Conservation (phyloP, 176 grass and related monocot species). For the Eremochloa ophiuroides region DNA sequence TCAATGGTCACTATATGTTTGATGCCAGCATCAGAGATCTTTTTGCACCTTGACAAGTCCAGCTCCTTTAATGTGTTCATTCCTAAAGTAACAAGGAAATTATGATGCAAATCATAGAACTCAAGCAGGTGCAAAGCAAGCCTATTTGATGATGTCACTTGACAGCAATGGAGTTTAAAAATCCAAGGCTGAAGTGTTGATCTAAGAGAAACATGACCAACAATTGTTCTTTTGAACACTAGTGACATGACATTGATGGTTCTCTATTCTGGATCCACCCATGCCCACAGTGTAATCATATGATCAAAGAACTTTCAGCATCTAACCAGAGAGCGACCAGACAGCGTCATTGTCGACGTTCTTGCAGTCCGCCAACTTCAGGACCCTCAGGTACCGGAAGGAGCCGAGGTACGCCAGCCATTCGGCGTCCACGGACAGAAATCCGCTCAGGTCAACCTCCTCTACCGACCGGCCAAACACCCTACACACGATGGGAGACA, state of each 20-base stretch:
- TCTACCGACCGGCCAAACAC: conserved; percentile 66
- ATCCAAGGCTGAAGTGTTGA: background rate
- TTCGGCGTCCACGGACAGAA: conserved; percentile 47
- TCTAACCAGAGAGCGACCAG: conserved; percentile 65
- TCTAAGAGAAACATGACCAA: background rate
- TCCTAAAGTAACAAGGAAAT: conserved; percentile 33
- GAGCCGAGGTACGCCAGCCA: conserved; percentile 85
- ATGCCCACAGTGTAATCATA: background rate
- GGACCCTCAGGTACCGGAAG: conserved; percentile 44
- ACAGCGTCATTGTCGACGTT: conserved; percentile 52
- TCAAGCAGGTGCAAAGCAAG: background rate
- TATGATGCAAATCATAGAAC: background rate
- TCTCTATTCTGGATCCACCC: background rate
- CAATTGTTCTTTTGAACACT: background rate
- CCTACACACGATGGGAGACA: conserved; percentile 26
- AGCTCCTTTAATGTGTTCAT: conserved; percentile 72
- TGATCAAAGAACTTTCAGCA: background rate
- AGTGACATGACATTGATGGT: background rate
- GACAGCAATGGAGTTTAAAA: background rate
- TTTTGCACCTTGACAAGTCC: conserved; percentile 77
- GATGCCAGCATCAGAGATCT: conserved; percentile 67
- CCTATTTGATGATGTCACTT: background rate
- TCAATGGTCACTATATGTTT: conserved; percentile 72
- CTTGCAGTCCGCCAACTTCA: conserved; percentile 76
- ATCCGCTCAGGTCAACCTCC: conserved; percentile 59